A percentile compares a stretch with the other conserved stretches of the same genome.
phyloP scores from a whole-genome alignment of 148 eudicot species.

The Arbutus unedo region DNA sequence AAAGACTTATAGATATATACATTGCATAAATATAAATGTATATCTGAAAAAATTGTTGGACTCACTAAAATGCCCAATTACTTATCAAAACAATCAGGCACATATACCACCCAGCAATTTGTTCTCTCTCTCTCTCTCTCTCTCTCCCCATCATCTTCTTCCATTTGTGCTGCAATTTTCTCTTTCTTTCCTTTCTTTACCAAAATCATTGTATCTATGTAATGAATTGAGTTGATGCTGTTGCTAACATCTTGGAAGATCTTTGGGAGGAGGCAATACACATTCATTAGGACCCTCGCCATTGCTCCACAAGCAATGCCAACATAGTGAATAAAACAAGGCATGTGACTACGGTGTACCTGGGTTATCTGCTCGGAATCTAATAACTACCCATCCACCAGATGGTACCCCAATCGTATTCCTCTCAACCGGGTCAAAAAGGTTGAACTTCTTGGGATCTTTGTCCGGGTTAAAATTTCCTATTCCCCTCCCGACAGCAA shows the following conservation, averaged over 20 bases:
- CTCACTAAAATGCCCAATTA: background rate
- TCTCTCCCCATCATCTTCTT: background rate
- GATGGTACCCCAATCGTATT: constrained; percentile 25
- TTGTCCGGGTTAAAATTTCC: constrained; percentile 27
- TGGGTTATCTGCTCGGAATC: constrained; percentile 30
- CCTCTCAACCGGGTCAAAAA: constrained; percentile 26
- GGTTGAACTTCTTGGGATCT: constrained; percentile 20
- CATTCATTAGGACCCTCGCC: constrained; percentile 37
- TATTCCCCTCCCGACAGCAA: constrained; percentile 22
- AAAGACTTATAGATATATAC: background rate
- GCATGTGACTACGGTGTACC: background rate
- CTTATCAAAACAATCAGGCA: background rate
- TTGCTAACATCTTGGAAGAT: constrained; percentile 34
- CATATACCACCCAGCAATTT: background rate
- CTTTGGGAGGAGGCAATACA: constrained; percentile 35
- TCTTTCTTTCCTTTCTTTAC: background rate
- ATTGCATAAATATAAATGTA: background rate
- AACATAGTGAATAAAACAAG: background rate
- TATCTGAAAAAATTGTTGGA: background rate
- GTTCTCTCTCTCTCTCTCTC: background rate
- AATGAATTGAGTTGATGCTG: background rate
- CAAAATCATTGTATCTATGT: background rate
- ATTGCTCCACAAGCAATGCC: constrained; percentile 24
- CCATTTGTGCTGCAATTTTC: background rate
- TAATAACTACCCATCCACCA: constrained; percentile 25